Percentiles rank a stretch among this genome's conserved stretches.
These are phyloP conservation scores for Radiomyces spectabilis DNA, from an alignment of 192 early-diverging fungal species.

Conservation along the genomic window DNA sequence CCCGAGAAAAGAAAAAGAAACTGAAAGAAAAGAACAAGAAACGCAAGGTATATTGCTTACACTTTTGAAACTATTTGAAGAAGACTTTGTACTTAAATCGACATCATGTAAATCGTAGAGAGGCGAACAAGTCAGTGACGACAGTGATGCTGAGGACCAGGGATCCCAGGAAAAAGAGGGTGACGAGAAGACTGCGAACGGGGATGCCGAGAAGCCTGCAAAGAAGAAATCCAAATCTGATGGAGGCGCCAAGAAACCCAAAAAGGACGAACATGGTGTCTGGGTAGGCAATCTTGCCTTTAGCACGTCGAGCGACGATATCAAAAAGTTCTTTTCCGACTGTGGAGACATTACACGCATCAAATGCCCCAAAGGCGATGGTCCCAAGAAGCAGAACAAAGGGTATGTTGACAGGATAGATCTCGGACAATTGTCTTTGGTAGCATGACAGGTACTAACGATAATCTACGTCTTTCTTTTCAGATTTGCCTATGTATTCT, in stretches of 20 bases:
- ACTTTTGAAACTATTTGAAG: too few species aligned
- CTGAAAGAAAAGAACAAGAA: slow-evolving; percentile 35
- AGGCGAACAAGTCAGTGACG: slow-evolving; percentile 26
- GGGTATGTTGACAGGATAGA: too few species aligned
- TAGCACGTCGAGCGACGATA: slow-evolving; percentile 41
- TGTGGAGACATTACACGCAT: slow-evolving; percentile 42
- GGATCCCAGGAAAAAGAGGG: slow-evolving; percentile 32
- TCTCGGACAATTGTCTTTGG: too few species aligned
- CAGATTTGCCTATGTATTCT: slow-evolving; percentile 71
- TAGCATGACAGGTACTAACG: too few species aligned
- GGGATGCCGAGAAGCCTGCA: slow-evolving; percentile 26
- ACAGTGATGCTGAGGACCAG: slow-evolving; percentile 30
- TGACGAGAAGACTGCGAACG: slow-evolving; percentile 29
- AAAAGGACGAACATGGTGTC: slow-evolving; percentile 39
- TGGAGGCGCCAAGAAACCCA: slow-evolving; percentile 1
- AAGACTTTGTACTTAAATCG: background rate
- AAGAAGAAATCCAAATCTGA: slow-evolving; percentile 32
- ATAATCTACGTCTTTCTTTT: background rate
- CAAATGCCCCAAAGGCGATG: slow-evolving; percentile 35
- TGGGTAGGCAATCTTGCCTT: slow-evolving; percentile 73
- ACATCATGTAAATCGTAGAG: slow-evolving; percentile 10
- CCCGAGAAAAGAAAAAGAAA: slow-evolving; percentile 33
- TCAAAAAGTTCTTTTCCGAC: slow-evolving; percentile 49
- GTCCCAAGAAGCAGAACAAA: slow-evolving; percentile 34
- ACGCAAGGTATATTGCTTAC: slow-evolving; percentile 31